Percentiles rank a stretch among this genome's conserved stretches.
These are phyloP conservation scores for Eucalyptus rudis DNA, from an alignment of 345 rosid genomes.

Conservation along the genomic window DNA sequence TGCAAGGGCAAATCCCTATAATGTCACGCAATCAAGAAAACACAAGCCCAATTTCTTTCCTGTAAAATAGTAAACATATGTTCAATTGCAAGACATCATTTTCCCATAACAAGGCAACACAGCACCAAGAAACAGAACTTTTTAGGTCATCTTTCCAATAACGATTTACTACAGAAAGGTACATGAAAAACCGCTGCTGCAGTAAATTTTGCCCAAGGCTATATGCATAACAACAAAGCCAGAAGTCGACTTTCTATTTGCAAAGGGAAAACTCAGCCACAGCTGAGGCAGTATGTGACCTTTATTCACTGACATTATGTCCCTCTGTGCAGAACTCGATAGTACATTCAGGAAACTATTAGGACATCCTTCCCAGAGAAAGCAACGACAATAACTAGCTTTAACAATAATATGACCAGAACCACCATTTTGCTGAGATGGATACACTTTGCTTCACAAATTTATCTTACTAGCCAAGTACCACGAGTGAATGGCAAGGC, in stretches of 20 bases:
- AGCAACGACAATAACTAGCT: neutral
- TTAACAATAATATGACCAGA: neutral
- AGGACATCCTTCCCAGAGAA: neutral
- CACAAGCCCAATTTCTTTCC: neutral
- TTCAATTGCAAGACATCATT: neutral
- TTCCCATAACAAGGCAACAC: neutral
- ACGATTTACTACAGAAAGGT: neutral
- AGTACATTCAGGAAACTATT: neutral
- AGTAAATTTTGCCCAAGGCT: neutral
- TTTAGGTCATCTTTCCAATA: neutral
- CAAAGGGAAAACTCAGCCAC: neutral
- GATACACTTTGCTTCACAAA: conserved; percentile 26
- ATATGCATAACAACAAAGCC: neutral
- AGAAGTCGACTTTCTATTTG: neutral
- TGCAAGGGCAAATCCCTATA: neutral
- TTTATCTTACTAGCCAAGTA: conserved; percentile 83
- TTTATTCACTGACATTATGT: neutral
- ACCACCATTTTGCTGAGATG: neutral
- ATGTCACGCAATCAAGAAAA: neutral
- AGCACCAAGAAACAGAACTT: neutral
- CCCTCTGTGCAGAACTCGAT: neutral
- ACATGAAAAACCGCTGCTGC: neutral
- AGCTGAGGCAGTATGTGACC: neutral
- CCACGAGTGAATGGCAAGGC: conserved; percentile 98
- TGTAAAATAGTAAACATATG: neutral